Percentiles rank a stretch among this genome's conserved stretches.
phyloP scores from a whole-genome alignment of 768 basidiomycete species.

The Mrakia blollopis region DNA sequence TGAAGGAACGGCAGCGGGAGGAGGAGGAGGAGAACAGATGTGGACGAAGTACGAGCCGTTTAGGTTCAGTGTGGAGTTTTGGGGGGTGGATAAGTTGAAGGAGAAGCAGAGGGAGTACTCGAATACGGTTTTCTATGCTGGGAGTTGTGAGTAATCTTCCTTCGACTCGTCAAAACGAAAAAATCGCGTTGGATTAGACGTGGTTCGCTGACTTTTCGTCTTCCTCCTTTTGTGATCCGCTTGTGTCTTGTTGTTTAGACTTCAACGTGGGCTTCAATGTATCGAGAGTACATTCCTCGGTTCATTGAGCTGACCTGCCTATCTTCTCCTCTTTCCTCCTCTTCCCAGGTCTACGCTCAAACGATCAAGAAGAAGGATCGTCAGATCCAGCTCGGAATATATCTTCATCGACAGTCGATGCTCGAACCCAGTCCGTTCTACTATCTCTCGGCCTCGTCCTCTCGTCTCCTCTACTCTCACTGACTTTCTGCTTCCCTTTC shows the following conservation, averaged over 20 bases:
- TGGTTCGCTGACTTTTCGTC: not conserved
- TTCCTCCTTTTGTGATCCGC: not conserved
- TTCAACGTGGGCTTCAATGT: no score
- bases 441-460: not conserved
- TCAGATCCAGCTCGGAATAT: slow-evolving; percentile 71
- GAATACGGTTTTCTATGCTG: slow-evolving; percentile 83
- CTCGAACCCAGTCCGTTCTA: slow-evolving; percentile 53
- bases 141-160: slow-evolving; percentile 57
- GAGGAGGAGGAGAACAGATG: slow-evolving; percentile 8
- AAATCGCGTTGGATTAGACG: no score
- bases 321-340: no score
- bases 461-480: not conserved
- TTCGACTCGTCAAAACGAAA: no score
- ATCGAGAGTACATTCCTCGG: no score
- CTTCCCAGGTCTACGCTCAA: no score
- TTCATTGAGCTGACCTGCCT: no score
- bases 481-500: not conserved
- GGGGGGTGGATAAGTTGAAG: slow-evolving; percentile 71
- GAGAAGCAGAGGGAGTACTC: slow-evolving; percentile 82
- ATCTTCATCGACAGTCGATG: slow-evolving; percentile 77
- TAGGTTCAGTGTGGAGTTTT: slow-evolving; percentile 75
- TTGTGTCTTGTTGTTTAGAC: slow-evolving; percentile 1
- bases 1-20: not conserved
- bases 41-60: slow-evolving; percentile 54
- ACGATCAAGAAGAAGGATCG: slow-evolving; percentile 70